Evolutionary conservation across 257 asterid species (phyloP).

Genomic region (Nicotiana obtusifolia): DNA sequence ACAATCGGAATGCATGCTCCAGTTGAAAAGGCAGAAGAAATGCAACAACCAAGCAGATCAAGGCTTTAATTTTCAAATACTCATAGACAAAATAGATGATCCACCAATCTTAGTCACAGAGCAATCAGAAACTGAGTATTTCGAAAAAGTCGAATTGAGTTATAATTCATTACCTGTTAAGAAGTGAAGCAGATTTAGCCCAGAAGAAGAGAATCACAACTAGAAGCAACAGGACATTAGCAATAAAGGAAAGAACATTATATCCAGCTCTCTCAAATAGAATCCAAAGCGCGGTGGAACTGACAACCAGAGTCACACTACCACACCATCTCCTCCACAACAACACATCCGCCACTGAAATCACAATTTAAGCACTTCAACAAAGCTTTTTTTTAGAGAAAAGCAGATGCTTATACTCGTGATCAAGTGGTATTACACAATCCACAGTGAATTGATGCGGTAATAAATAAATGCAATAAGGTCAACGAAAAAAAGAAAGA

Average conservation of each 20-base stretch:
- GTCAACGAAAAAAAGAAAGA: no score
- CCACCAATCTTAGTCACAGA: not conserved
- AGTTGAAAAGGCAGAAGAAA: not conserved
- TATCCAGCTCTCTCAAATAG: conserved; percentile 87
- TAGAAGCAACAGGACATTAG: conserved; percentile 72
- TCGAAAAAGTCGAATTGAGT: not conserved
- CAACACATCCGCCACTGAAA: conserved; percentile 81
- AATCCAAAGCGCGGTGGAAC: conserved; percentile 77
- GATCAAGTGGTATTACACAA: not conserved
- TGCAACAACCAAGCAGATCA: conserved; percentile 1
- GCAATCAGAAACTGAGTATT: not conserved
- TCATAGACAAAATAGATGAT: not conserved
- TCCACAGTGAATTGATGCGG: not conserved
- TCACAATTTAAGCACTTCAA: not conserved
- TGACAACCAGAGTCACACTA: conserved; percentile 45
- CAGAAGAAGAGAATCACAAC: conserved; percentile 73
- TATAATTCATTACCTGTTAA: conserved; percentile 54
- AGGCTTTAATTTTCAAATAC: not conserved
- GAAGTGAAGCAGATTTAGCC: conserved; percentile 95
- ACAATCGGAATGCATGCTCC: not conserved
- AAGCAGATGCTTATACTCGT: not conserved
- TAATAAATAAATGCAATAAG: not conserved
- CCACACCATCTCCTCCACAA: conserved; percentile 67
- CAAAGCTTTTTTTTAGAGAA: not conserved
- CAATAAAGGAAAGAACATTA: conserved; percentile 59